phyloP scores from a whole-genome alignment of 345 rosid genomes.

The Citrus maxima region DNA sequence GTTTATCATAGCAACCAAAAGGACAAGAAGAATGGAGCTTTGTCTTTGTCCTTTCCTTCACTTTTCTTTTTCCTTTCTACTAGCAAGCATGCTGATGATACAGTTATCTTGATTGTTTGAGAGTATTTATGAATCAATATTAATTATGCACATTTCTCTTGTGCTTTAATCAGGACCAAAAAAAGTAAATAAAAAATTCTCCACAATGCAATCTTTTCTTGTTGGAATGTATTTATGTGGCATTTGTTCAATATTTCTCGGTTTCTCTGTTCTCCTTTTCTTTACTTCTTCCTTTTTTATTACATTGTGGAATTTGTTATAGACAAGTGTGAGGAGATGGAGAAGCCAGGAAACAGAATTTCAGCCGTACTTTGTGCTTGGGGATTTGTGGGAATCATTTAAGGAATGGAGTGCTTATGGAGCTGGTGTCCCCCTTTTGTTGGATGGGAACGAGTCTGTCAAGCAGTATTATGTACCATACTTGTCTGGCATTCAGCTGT shows the following conservation, averaged over 20 bases:
- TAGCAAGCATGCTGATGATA: neutral
- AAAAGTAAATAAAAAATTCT: neutral
- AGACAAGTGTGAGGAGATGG: conserved; percentile 44
- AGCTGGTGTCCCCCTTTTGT: conserved; percentile 75
- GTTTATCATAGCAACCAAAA: neutral
- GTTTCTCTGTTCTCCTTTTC: neutral
- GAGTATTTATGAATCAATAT: neutral
- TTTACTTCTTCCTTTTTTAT: neutral
- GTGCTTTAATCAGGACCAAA: neutral
- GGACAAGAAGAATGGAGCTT: neutral
- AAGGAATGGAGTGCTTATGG: conserved; percentile 96
- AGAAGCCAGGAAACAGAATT: conserved; percentile 28
- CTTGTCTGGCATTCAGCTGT: conserved; percentile 87
- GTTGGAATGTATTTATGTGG: neutral
- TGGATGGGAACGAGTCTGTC: conserved; percentile 69
- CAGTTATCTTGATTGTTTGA: neutral
- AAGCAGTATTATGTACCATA: conserved; percentile 91
- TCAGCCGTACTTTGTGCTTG: conserved; percentile 51
- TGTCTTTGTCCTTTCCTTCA: neutral
- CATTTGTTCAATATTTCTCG: neutral
- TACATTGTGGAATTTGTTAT: conserved; percentile 18
- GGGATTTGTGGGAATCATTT: conserved; percentile 85
- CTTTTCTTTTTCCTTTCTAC: neutral
- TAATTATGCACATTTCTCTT: neutral
- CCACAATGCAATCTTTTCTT: neutral